Evolutionary conservation across 2,329 filamentous ascomycete species (phyloP).

Genomic region (Paracoccidioides brasiliensis): DNA sequence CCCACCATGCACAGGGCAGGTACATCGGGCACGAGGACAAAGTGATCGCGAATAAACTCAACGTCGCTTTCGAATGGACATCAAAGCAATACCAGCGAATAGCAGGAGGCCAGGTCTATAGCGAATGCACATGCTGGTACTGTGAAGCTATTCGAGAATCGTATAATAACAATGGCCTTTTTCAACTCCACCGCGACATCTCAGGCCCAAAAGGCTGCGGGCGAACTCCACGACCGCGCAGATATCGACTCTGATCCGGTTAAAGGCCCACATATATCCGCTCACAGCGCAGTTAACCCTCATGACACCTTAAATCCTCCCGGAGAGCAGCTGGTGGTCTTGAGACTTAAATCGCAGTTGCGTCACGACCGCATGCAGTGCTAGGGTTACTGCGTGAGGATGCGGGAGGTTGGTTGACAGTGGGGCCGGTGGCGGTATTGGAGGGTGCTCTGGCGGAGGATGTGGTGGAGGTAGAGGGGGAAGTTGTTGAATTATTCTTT

Average conservation of each 20-base stretch:
- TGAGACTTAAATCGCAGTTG: constrained; percentile 19
- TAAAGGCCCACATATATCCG: constrained; percentile 56
- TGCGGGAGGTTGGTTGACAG: constrained; percentile 21
- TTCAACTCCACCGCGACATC: constrained; percentile 33
- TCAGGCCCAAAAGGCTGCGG: constrained; percentile 41
- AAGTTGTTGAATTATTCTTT: constrained; percentile 9
- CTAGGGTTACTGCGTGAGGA: constrained; percentile 32
- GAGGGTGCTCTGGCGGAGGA: constrained; percentile 24
- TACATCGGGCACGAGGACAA: constrained; percentile 80
- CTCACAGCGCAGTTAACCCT: constrained; percentile 52
- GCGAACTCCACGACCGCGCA: constrained; percentile 28
- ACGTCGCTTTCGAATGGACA: constrained; percentile 58
- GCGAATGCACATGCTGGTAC: constrained; percentile 71
- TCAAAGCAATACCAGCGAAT: constrained; percentile 53
- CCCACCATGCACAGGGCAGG: constrained; percentile 30
- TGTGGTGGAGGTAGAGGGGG: constrained; percentile 28
- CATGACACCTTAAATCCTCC: constrained; percentile 5
- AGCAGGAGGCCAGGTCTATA: constrained; percentile 54
- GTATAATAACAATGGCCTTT: constrained; percentile 34
- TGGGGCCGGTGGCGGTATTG: constrained; percentile 5
- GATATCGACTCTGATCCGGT: constrained; percentile 37
- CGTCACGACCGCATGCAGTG: constrained; percentile 30
- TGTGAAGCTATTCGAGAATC: constrained; percentile 57
- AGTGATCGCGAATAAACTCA: constrained; percentile 54
- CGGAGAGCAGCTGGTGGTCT: constrained; percentile 9